Evolutionary conservation across 2,329 filamentous ascomycete species (phyloP).

Genomic region (Exophiala lecanii-corni): DNA sequence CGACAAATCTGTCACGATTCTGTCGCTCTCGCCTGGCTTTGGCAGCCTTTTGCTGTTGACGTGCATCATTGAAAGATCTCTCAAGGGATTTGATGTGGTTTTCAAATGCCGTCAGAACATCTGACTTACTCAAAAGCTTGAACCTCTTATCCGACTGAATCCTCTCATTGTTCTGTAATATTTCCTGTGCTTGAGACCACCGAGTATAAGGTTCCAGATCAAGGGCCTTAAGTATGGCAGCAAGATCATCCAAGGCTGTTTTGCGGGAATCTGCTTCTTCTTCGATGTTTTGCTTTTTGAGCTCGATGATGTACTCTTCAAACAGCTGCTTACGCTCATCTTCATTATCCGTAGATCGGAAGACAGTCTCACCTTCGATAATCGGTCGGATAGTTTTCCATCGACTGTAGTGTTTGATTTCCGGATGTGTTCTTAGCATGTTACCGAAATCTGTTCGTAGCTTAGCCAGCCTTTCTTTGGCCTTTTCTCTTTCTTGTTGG

Average conservation of each 20-base stretch:
- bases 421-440: conserved; percentile 93
- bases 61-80: conserved; percentile 82
- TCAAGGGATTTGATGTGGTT: conserved; percentile 92
- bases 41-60: conserved; percentile 78
- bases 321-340: conserved; percentile 84
- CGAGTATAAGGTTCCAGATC: conserved; percentile 88
- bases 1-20: conserved; percentile 74
- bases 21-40: conserved; percentile 79
- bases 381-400: conserved; percentile 96
- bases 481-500: conserved; percentile 87
- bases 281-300: conserved; percentile 76
- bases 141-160: conserved; percentile 83
- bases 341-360: conserved; percentile 84
- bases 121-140: conserved; percentile 76
- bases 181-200: conserved; percentile 83
- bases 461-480: conserved; percentile 88
- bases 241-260: conserved; percentile 77
- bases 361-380: conserved; percentile 91
- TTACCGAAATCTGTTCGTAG: conserved; percentile 88
- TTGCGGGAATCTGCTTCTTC: conserved; percentile 68
- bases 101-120: conserved; percentile 89
- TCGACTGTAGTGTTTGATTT: conserved; percentile 93
- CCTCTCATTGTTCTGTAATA: conserved; percentile 70
- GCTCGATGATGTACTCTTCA: conserved; percentile 82
- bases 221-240: conserved; percentile 70